phyloP scores from a whole-genome alignment of 2,329 filamentous ascomycete genomes.

The Cadophora luteo-olivacea region DNA sequence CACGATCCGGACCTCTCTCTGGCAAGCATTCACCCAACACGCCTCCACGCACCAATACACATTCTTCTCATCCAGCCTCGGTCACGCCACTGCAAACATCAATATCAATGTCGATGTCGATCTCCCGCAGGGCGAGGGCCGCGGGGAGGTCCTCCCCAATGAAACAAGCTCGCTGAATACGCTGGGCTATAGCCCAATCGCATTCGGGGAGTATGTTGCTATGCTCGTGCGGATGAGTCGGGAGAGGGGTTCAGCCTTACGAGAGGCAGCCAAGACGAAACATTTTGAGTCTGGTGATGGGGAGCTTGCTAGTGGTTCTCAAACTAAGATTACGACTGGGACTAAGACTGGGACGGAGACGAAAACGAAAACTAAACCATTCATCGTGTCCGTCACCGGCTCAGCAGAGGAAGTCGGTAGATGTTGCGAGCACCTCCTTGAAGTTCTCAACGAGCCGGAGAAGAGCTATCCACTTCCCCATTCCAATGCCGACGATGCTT shows the following conservation, averaged over 20 bases:
- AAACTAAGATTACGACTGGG: too few relatives aligned
- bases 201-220: constrained; percentile 63
- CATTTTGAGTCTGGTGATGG: neutral
- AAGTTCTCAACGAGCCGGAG: constrained; percentile 46
- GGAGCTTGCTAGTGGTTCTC: too few relatives aligned
- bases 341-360: too few relatives aligned
- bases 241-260: neutral
- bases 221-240: constrained; percentile 57
- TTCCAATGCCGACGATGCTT: constrained; percentile 31
- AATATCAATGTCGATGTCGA: too few relatives aligned
- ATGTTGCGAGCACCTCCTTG: constrained; percentile 54
- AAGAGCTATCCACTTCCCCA: constrained; percentile 30
- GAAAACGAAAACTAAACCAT: constrained; percentile 54
- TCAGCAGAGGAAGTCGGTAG: constrained; percentile 59
- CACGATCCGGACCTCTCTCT: constrained; percentile 73
- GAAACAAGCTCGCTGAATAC: constrained; percentile 67
- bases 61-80: constrained; percentile 62
- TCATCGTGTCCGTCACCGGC: constrained; percentile 77
- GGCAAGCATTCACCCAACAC: constrained; percentile 70
- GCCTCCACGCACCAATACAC: constrained; percentile 65
- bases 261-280: neutral
- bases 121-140: constrained; percentile 22
- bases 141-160: constrained; percentile 28
- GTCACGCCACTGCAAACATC: constrained; percentile 35
- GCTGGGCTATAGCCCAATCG: constrained; percentile 74